Evolutionary conservation across 2,329 filamentous ascomycete genomes (phyloP).

Genomic region (Colletotrichum tamarilloi): DNA sequence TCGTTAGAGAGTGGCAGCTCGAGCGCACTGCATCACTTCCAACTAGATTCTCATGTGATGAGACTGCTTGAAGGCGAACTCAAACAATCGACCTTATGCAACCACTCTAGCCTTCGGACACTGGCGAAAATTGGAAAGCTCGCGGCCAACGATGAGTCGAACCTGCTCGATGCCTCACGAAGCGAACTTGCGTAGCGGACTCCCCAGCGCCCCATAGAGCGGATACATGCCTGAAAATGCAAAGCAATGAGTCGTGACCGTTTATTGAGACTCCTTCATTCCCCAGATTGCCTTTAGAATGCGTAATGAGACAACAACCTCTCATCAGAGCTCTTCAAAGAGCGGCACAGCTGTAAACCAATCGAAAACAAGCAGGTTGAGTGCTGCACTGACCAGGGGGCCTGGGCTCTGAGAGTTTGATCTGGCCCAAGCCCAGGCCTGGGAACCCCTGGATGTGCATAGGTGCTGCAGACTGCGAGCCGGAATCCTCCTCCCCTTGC

Average conservation of each 20-base stretch:
- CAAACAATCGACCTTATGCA: neutral
- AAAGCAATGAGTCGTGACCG: neutral
- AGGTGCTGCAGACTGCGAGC: neutral
- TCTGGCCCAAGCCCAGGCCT: neutral
- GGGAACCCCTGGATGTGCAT: neutral
- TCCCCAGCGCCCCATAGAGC: neutral
- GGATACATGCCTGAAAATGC: neutral
- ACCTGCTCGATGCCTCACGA: neutral
- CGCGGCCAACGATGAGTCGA: too few species aligned
- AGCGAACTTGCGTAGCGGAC: neutral
- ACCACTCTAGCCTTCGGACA: neutral
- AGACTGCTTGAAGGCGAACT: neutral
- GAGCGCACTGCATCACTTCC: neutral
- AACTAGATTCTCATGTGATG: neutral
- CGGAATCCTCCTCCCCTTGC: neutral
- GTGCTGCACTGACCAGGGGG: neutral
- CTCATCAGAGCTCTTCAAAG: neutral
- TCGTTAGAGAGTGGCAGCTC: neutral
- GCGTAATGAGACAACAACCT: constrained; percentile 5
- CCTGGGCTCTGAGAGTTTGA: neutral
- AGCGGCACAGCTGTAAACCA: neutral
- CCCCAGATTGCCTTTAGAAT: constrained; percentile 16
- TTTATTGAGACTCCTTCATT: constrained; percentile 8
- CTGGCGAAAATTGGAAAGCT: neutral
- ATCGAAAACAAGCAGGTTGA: neutral